Percentiles rank a stretch among this genome's conserved stretches.
These are phyloP conservation scores for Lophium mytilinum DNA, from an alignment of 495 filamentous ascomycete genomes.

Conservation along the genomic window DNA sequence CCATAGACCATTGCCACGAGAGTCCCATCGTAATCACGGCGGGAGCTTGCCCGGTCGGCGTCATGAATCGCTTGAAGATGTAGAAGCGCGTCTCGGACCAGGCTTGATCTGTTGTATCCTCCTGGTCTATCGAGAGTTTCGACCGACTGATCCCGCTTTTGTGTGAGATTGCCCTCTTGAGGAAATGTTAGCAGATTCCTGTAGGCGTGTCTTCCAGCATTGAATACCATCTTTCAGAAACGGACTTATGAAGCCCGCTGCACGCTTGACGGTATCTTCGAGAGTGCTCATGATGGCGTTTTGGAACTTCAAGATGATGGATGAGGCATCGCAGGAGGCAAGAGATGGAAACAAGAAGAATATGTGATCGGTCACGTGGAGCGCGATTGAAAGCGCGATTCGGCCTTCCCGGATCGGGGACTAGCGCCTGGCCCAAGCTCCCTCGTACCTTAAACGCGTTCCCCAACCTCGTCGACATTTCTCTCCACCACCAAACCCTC, in stretches of 20 bases:
- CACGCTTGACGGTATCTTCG: constrained; percentile 13
- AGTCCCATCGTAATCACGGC: constrained; percentile 18
- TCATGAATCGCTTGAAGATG: constrained; percentile 19
- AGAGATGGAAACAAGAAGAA: background rate
- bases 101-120: background rate
- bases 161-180: too few relatives aligned
- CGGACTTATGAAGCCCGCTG: constrained; percentile 17
- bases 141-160: too few relatives aligned
- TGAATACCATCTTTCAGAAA: constrained; percentile 3
- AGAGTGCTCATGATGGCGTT: constrained; percentile 5
- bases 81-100: constrained; percentile 9
- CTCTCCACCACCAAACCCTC: constrained; percentile 8
- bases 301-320: background rate
- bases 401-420: background rate
- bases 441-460: background rate
- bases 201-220: background rate
- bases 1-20: constrained; percentile 21
- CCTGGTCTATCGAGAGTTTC: background rate
- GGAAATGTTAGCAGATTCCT: too few relatives aligned
- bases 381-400: background rate
- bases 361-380: too few relatives aligned
- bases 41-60: constrained; percentile 3
- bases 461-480: constrained; percentile 1
- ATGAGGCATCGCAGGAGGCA: background rate
- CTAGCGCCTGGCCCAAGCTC: too few relatives aligned